Base-by-base conservation (phyloP, 2,329 filamentous ascomycete species). In the Tolypocladium endophyticum region DNA sequence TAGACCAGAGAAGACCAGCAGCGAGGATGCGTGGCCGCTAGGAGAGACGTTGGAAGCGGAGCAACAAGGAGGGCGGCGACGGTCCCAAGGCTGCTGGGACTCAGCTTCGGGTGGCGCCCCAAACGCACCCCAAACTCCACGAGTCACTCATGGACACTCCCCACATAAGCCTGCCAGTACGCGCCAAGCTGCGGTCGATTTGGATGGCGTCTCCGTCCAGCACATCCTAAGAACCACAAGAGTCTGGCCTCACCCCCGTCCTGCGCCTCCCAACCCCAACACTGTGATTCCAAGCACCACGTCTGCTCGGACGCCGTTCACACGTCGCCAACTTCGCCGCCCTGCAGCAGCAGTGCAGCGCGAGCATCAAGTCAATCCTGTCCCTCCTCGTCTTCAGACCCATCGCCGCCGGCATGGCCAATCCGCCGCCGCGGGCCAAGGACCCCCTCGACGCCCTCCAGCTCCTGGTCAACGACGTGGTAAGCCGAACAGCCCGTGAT, bases 381-480 rank as follows among this genome's bases (percentile, higher is more conserved):
- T 33, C 25, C 30, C 20, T 23, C 50, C 11, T 7, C 5, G 20
- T n/a, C 50, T 20, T 36, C 50, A n/a, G 20, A 14, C 20, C 50
- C 36, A 35, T 33, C 47, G 35, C 41, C 33, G 33, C 35, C 58
- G 64, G 45, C 58, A 74, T 75, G 71, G 69, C 73, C 57, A 64
- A 61, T 25, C 28, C 58, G 20, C 56, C 69, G 20, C 64, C 70
- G 58, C 65, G 69, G 58, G 64, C 71, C 58, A 70, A 72, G 61
- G 73, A 77, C 58, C 71, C 78, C 35, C 66, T 82, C 30, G 76
- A 80, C 58, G 70, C 75, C 60, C 73, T 85, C n/a, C 76, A 84
- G 66, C 72, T 73, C 58, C 77, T 81, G 65, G 73, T 85, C 64
- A 81, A 82, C 64, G 79, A 81, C 62, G 77, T 81, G 64, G 83